Evolutionary conservation across 768 basidiomycete genomes (phyloP), one percentile per base, ranked within the genome.

Genomic region (Phanerochaete carnosa): DNA sequence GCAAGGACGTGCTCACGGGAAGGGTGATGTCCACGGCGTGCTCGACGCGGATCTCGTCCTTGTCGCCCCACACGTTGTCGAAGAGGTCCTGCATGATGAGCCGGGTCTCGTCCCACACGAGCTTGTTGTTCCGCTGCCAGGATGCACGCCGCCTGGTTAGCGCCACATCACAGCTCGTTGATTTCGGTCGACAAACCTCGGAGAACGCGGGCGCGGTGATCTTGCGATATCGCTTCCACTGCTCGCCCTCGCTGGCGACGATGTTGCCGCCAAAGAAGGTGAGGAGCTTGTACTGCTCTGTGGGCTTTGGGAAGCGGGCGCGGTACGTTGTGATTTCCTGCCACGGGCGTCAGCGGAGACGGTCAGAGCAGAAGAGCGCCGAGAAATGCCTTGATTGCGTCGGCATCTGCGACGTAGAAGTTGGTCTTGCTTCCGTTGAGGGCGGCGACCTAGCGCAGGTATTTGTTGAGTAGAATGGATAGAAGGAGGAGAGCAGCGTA

Each of bases 201-300:
- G 83, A 83, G 68, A 88, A 89, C 0, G 85, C 81, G n/a, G 86
- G 85, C 1, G 83, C 84, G 19, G 80, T 74, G 45, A 89, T 80
- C 68, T 83, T 85, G 49, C 86, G 73, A 62, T 85, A 86, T 30
- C 80, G 79, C 69, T 86, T 86, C 87, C 87, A 89, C 60, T 83
- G 77, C 3, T 83, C 80, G 23, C 81, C 83, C 64, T 89, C 87
- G 0, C 84, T 82, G 1, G 78, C 80, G n/a, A 89, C 79, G 46
- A 89, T 83, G 63, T 89, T 90, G 6, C 67, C 66, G 6, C 88
- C 87, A 66, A 80, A 89, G 58, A 84, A 75, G 0, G 71, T 60
- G 19, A 89, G 70, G 16, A 75, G 62, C 1, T 49, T 62, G 63
- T 88, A 88, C 28, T 74, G 66, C 4, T 78, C 62, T 0, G 82